Base-by-base conservation (phyloP, 495 filamentous ascomycete species). In the Hypoxylon rickii region DNA sequence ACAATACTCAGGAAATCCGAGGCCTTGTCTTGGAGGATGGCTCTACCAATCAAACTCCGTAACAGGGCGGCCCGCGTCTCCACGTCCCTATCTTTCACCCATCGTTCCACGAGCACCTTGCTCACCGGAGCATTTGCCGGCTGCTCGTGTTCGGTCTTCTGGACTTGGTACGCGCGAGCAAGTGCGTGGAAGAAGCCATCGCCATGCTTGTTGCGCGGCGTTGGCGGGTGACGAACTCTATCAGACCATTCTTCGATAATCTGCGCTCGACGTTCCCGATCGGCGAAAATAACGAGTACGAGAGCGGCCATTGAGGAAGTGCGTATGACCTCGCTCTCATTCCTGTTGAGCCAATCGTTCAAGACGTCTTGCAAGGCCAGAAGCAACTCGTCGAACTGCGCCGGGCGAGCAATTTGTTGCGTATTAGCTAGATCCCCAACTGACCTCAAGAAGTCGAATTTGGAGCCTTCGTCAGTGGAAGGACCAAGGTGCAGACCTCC, bases 61-160 rank as follows among this genome's bases (percentile, higher is more conserved):
- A 89, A 75, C 34, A 87, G 83, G 7, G 78, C 70, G 4, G 85
- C 81, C 24, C 79, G 75, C 33, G 79, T 83, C 42, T 86, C 84
- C 39, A 87, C 81, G 21, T 69, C 73, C 47, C 44, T 70, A 70
- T 73, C 73, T 1, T 46, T 54, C 7, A 36, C 44, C 78, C 79
- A 82, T 29, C 77, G 69, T 40, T 71, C 67, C 12, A 31, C 26
- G 21, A 69, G 21, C 12, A 61, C 60, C 18, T 64, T 42, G 17
- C 55, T 49, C n/a, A 56, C 58, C 11, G 51, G 31, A 26, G 57
- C 41, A 5, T 20, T 18, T 15, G 44, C 21, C 20, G 38, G 29
- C 3, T 36, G 33, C 13, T 22, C 48, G 36, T 42, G 37, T 22
- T 42, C 26, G 12, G 31, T 36, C n/a, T 48, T 24, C 12, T 50